These are phyloP conservation scores for Lipomyces sp. DNA, from an alignment of 805 yeast genomes.

Conservation along the genomic window DNA sequence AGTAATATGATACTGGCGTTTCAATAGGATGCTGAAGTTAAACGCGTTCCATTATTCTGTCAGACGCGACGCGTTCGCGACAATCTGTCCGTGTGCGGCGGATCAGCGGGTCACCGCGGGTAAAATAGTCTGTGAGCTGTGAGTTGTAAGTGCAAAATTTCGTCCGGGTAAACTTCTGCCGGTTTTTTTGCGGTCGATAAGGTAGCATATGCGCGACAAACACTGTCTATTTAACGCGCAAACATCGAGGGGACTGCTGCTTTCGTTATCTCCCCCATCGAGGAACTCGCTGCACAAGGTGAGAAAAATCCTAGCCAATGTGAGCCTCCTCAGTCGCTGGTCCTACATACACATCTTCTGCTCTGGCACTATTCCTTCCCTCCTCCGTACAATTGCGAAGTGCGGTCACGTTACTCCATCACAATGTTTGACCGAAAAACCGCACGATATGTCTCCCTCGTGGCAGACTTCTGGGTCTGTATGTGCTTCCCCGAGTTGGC, in stretches of 20 bases:
- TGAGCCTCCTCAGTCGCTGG: neutral
- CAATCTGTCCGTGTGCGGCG: neutral
- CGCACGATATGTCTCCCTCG: slow-evolving; percentile 32
- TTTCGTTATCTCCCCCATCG: neutral
- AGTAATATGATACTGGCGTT: neutral
- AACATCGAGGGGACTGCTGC: neutral
- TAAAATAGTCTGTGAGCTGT: too few relatives aligned
- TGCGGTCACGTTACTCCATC: neutral
- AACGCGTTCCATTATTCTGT: too few relatives aligned
- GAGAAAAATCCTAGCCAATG: neutral
- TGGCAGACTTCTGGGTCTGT: slow-evolving; percentile 36
- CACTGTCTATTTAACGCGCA: neutral
- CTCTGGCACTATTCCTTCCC: neutral
- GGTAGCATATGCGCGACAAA: neutral
- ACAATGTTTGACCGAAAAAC: slow-evolving; percentile 30
- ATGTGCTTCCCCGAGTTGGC: slow-evolving; percentile 10
- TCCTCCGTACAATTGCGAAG: neutral
- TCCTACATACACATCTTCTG: neutral
- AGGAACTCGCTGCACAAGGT: neutral
- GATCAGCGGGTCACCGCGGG: neutral
- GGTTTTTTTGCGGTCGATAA: neutral
- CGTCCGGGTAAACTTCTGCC: neutral
- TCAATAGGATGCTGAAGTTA: too few relatives aligned
- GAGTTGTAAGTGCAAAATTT: too few relatives aligned
- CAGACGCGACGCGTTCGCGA: neutral